Base-by-base conservation (phyloP, 2,329 filamentous ascomycete genomes). In the Aspergillus vadensis region DNA sequence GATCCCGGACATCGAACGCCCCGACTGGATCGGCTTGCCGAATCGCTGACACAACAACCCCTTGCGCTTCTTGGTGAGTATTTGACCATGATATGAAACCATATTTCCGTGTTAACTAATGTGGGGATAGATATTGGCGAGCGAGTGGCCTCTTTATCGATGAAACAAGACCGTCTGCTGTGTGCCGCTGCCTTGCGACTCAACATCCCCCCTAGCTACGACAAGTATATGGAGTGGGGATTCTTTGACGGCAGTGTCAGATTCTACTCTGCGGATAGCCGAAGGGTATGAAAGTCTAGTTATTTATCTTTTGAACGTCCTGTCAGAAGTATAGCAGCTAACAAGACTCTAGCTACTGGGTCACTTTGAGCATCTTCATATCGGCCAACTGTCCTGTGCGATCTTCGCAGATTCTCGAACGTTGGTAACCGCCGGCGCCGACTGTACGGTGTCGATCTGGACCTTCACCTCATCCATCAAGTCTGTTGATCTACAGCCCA, bases 141-240 rank as follows among this genome's bases (percentile, higher is more conserved):
- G 67, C 85, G 89, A 21, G 91, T 99, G 0, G 84, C 90, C 0
- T 91, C 90, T 1, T 80, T 99, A 30, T 89, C 91, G 0, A 80
- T 88, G 8, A 95, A 92, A 69, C 83, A 91, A 8, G 93, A 97
- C 70, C 88, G 91, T 14, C 80, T 98, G 4, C 82, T 98, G 3
- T 96, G 90, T 69, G 89, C 92, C 3, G 90, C 91, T 15, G 88
- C 92, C 0, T 92, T 96, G 76, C 86, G 92, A 19, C 82, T 97
- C 44, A 95, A 97, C 70, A 87, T 98, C 12, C 90, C 93, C 0
- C 93, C 94, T 0, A 80, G 81, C 53, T 96, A 92, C 71, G 93
- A 98, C 76, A 92, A 92, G 68, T 97, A 92, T 70, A 85, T 98
- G 67, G 92, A 97, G 78, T 98, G 94, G 94, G 94, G 94, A 1